Percentiles rank a stretch among this genome's conserved stretches.
Conservation (phyloP, 306 rosid species). For the Pyrus bretschneideri region DNA sequence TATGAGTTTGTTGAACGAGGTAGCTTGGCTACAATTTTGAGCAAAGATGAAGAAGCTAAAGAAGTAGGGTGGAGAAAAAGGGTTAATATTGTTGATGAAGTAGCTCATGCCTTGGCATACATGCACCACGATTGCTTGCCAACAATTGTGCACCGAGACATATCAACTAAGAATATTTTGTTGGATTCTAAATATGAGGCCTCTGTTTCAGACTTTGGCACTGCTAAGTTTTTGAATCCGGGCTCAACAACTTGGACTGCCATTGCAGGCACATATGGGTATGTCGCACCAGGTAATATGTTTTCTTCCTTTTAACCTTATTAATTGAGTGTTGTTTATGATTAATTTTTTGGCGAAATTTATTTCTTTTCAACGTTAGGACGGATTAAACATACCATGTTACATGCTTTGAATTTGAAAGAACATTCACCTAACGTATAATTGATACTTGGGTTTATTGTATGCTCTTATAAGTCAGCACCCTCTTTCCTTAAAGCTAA, state of each 20-base stretch:
- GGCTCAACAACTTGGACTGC: constrained; percentile 12
- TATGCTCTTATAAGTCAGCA: too few relatives aligned
- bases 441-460: too few relatives aligned
- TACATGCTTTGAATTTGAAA: too few relatives aligned
- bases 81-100: background rate
- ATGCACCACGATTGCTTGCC: constrained; percentile 17
- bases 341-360: background rate
- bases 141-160: constrained; percentile 12
- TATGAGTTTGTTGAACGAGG: constrained; percentile 14
- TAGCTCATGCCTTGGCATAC: constrained; percentile 13
- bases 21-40: background rate
- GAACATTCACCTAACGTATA: too few relatives aligned
- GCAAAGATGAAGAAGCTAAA: constrained; percentile 2
- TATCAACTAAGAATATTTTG: constrained; percentile 17
- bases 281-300: constrained; percentile 5
- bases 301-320: background rate
- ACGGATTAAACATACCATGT: too few relatives aligned
- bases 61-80: constrained; percentile 3
- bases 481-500: too few relatives aligned
- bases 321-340: too few relatives aligned
- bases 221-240: background rate
- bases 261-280: constrained; percentile 18
- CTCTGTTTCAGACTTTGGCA: constrained; percentile 10
- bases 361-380: too few relatives aligned
- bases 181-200: background rate